phyloP scores from a whole-genome alignment of 176 grass and related monocot genomes.

The Musa acuminata region DNA sequence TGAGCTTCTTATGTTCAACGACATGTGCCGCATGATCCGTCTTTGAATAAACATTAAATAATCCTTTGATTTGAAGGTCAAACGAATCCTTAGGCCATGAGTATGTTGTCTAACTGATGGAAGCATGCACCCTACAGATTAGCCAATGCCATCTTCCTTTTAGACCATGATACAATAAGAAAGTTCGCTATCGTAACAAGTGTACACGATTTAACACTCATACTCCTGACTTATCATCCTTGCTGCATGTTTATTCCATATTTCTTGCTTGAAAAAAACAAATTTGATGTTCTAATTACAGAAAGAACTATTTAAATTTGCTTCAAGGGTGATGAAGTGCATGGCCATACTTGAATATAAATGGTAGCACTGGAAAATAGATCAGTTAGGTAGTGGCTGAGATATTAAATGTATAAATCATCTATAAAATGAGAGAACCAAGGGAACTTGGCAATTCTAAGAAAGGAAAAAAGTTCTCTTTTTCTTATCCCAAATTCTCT shows the following conservation, averaged over 20 bases:
- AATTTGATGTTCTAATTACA: neutral
- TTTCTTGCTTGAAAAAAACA: neutral
- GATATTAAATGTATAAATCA: too few relatives aligned
- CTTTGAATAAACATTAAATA: constrained; percentile 23
- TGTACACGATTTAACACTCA: neutral
- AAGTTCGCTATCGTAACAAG: neutral
- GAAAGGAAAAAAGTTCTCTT: neutral
- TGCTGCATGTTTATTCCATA: neutral
- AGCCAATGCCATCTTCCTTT: neutral
- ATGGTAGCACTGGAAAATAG: too few relatives aligned
- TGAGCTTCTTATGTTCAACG: constrained; percentile 21
- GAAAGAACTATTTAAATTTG: too few relatives aligned
- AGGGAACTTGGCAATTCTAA: neutral
- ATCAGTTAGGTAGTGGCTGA: too few relatives aligned
- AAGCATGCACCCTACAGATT: constrained; percentile 26
- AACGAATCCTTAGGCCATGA: constrained; percentile 18
- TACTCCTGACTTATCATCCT: neutral
- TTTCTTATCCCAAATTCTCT: too few relatives aligned
- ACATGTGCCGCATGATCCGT: constrained; percentile 14
- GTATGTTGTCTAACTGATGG: constrained; percentile 26
- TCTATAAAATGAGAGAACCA: too few relatives aligned
- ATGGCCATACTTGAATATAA: too few relatives aligned
- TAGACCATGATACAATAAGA: neutral
- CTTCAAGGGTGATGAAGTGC: too few relatives aligned
- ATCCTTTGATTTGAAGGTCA: constrained; percentile 20